Evolutionary conservation across 305 asterid species (phyloP).

Genomic region (Solanum chacoense): DNA sequence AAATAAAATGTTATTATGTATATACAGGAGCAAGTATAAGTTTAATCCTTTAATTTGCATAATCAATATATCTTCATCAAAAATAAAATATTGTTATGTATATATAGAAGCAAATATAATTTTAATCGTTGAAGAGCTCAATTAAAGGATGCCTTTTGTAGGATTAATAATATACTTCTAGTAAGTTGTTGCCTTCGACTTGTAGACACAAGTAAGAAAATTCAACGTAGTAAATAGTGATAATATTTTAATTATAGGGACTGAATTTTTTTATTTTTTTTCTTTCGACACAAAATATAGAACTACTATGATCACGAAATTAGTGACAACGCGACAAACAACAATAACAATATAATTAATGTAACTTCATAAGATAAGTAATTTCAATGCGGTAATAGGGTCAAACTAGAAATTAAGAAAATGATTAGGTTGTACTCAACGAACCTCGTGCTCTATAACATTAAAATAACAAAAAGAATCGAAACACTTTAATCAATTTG

Average conservation of each 20-base stretch:
- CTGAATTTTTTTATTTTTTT: background rate
- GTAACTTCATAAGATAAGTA: too few relatives aligned
- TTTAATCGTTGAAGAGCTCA: background rate
- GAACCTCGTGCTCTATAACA: background rate
- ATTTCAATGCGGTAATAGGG: background rate
- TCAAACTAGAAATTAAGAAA: background rate
- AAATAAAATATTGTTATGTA: background rate
- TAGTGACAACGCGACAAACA: background rate
- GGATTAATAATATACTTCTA: too few relatives aligned
- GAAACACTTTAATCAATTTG: background rate
- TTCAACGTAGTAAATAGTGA: background rate
- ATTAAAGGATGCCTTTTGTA: background rate
- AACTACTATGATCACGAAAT: background rate
- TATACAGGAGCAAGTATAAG: background rate
- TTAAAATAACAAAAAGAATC: background rate
- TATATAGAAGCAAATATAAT: too few relatives aligned
- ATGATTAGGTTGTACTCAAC: background rate
- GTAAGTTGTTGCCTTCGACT: background rate
- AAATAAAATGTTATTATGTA: too few relatives aligned
- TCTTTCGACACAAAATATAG: background rate
- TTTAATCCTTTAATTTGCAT: background rate
- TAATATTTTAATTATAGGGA: background rate
- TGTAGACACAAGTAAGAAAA: background rate
- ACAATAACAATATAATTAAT: background rate
- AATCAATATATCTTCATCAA: background rate